Base-by-base conservation (phyloP, 2,329 filamentous ascomycete genomes). In the Macrophomina tecta region DNA sequence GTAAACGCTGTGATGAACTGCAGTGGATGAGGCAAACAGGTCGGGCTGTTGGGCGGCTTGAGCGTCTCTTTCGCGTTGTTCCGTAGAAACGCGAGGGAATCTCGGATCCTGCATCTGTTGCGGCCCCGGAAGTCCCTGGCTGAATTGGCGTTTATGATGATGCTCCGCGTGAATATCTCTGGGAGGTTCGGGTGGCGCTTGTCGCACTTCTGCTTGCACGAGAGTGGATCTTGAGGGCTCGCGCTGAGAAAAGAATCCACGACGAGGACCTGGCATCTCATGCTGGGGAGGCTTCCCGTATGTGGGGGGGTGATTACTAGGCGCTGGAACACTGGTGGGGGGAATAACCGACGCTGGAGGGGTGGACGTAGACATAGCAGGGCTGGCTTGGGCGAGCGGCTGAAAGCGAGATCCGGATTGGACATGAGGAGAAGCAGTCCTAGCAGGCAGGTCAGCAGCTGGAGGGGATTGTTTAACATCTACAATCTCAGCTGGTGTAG, bases 401-500 rank as follows among this genome's bases (percentile, higher is more conserved):
- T 75, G 70, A 53, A 77, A 78, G 23, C 73, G 72, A 5, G 73
- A 67, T 18, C 72, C 66, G n/a, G 73, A 46, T 48, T 69, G 61
- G 38, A 69, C 66, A 49, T 72, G 71, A 30, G 77, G 76, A 66
- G 81, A 79, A 6, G 81, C 81, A 11, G 74, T 72, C 67, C 80
- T 79, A 36, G 80, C 76, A 12, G 77, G 65, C 28, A 72, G 66
- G 56, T 72, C 66, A 12, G 72, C 56, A 14, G 69, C 67, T 45
- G 73, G 70, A 5, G 75, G 72, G 32, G 78, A 75, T 48, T 80
- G 80, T 30, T 80, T 76, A 28, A 79, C 67, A 46, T 83, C 79
- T 67, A 76, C 74, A 6, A 73, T 72, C 45, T 82, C 82, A n/a
- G 76, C 81, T 5, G 77, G 72, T 49, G 78, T 82, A 11, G 81